Percentiles rank a stretch among this genome's conserved stretches.
These are phyloP conservation scores for Raddia guianensis DNA, from an alignment of 176 grass and related monocot genomes.

Conservation along the genomic window DNA sequence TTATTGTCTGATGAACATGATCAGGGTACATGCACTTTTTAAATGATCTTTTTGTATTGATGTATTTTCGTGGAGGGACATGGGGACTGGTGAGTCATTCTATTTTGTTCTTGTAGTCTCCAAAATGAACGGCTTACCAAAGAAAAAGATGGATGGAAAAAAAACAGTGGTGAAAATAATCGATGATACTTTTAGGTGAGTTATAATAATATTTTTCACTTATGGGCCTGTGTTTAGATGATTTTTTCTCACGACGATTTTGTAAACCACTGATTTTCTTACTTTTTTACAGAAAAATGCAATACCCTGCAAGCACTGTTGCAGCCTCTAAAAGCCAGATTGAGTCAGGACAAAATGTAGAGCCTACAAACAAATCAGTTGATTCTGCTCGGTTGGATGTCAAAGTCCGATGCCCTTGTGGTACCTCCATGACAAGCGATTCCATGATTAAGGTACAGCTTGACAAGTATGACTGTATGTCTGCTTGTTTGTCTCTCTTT, in stretches of 20 bases:
- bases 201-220: constrained; percentile 1
- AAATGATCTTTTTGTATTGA: constrained; percentile 6
- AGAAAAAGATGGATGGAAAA: constrained; percentile 42
- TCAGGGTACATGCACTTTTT: constrained; percentile 36
- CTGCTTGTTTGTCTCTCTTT: constrained; percentile 16
- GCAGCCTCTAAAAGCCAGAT: constrained; percentile 45
- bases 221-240: background rate
- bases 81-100: background rate
- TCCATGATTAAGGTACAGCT: constrained; percentile 77
- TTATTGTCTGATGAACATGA: constrained; percentile 58
- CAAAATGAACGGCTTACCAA: constrained; percentile 38
- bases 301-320: constrained; percentile 46
- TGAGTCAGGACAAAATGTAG: constrained; percentile 37
- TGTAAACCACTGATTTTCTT: constrained; percentile 24
- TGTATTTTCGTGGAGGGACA: constrained; percentile 2
- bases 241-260: constrained; percentile 18
- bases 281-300: constrained; percentile 68
- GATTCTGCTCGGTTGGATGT: constrained; percentile 49
- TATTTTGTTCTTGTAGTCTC: constrained; percentile 45
- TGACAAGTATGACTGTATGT: constrained; percentile 26
- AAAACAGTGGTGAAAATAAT: constrained; percentile 64
- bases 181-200: constrained; percentile 68
- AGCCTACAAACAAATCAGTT: constrained; percentile 52
- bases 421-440: constrained; percentile 42
- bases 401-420: constrained; percentile 77